Base-by-base conservation (phyloP, 1,139 yeast species). In the Yamadazyma kanchanaburiensis region DNA sequence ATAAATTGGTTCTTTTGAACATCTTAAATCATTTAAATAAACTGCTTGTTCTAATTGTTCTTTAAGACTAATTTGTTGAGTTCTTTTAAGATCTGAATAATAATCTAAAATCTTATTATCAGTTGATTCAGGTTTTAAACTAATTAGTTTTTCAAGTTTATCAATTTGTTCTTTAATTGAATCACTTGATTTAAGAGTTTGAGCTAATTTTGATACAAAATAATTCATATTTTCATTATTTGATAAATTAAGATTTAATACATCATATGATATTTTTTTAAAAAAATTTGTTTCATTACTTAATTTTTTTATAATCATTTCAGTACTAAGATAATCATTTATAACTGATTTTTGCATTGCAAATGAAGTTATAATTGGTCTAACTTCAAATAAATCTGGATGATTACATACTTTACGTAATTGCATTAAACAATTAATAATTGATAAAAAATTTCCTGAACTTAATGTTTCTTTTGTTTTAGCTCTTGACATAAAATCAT, bases 371-470 rank as follows among this genome's bases (percentile, higher is more conserved):
- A 86, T 77, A 46, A 94, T 85, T 0, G 97, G 98, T 36, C 98
- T 70, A 5, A 89, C 96, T 53, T 94, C 98, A 60, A 94, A 94
- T 39, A 94, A 61, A 59, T 94, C 96, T 0, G 98, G 98, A 59
- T 91, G 98, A 49, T 91, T 91, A 60, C 98, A 91, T 23, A 91
- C 98, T 55, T 94, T 94, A 46, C 99, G 77, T 48, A 94, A 66
- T 56, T 94, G 99, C 99, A 94, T 94, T 59, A 94, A 71, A 64
- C 98, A 91, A 49, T 94, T 94, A 48, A 94, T 89, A 49, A 94
- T 94, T 13, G 96, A 87, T 55, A 94, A 67, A 49, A 88, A 94
- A 52, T 91, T 94, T 3, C 98, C 98, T 12, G 95, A 86, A 0
- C 94, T 94, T 39, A 94, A 69, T 1, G 97, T 91, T 42, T 87